These are phyloP conservation scores for Hypoxylon sp. DNA, from an alignment of 2,329 filamentous ascomycete genomes.

Conservation along the genomic window DNA sequence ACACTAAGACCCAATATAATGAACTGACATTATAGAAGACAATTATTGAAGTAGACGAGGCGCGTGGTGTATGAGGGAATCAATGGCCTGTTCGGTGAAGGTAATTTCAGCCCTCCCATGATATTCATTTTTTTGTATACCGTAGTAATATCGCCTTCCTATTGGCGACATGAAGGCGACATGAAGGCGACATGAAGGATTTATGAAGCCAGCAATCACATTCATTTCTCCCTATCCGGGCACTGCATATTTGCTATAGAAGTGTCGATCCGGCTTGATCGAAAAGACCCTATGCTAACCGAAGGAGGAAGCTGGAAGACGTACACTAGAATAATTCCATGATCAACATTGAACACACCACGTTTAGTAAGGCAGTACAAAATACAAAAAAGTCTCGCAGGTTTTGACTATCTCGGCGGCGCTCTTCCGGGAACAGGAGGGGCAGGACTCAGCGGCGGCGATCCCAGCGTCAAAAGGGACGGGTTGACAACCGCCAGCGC, in stretches of 20 bases:
- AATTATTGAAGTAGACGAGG: slow-evolving; percentile 19
- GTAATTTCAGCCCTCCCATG: slow-evolving; percentile 16
- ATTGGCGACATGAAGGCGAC: slow-evolving; percentile 28
- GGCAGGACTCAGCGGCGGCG: slow-evolving; percentile 30
- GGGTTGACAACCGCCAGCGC: slow-evolving; percentile 23
- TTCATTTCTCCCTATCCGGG: slow-evolving; percentile 17
- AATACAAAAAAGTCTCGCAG: slow-evolving; percentile 13
- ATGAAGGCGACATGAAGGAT: slow-evolving; percentile 25
- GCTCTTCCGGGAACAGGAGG: slow-evolving; percentile 42
- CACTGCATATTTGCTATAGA: slow-evolving; percentile 11
- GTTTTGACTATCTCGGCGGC: slow-evolving; percentile 25
- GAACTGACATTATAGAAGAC: slow-evolving; percentile 33
- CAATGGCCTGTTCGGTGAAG: slow-evolving; percentile 20
- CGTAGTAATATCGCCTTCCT: slow-evolving; percentile 19
- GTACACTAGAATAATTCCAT: slow-evolving; percentile 37
- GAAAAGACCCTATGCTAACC: slow-evolving; percentile 24
- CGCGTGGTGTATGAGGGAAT: slow-evolving; percentile 10
- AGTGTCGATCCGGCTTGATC: slow-evolving; percentile 29
- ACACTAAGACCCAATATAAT: not conserved
- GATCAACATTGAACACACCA: slow-evolving; percentile 36
- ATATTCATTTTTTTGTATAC: slow-evolving; percentile 19
- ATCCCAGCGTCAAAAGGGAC: slow-evolving; percentile 40
- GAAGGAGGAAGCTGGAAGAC: slow-evolving; percentile 36
- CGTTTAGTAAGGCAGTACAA: slow-evolving; percentile 30
- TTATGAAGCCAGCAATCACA: slow-evolving; percentile 22